Conservation (phyloP, 805 yeast species). For the Kregervanrija fluxuum region DNA sequence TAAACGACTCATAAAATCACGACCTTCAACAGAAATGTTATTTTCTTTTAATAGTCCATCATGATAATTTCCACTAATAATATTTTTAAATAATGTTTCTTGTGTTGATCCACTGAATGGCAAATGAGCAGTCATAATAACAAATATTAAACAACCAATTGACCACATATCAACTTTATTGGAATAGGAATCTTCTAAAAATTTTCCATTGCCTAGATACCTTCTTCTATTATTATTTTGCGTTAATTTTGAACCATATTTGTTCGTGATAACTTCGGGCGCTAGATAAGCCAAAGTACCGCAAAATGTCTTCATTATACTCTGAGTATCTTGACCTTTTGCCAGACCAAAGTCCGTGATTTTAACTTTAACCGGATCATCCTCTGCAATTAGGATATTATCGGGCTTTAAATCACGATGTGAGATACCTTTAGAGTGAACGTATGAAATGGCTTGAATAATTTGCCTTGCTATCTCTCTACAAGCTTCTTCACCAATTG, state of each 20-base stretch:
- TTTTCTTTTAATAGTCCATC: conserved; percentile 59
- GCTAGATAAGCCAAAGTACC: conserved; percentile 97
- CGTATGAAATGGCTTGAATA: conserved; percentile 75
- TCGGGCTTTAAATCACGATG: conserved; percentile 97
- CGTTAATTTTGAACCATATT: conserved; percentile 32
- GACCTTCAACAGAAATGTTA: conserved; percentile 59
- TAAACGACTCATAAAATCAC: conserved; percentile 62
- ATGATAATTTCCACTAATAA: conserved; percentile 72
- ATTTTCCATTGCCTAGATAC: conserved; percentile 28
- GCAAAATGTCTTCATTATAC: conserved; percentile 92
- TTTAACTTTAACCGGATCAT: conserved; percentile 86
- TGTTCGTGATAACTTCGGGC: conserved; percentile 76
- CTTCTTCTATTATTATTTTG: conserved; percentile 16
- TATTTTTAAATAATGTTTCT: conserved; percentile 71
- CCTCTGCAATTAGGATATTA: conserved; percentile 82
- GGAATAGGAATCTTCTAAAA: conserved; percentile 48
- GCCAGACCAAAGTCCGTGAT: conserved; percentile 97
- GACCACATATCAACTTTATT: conserved; percentile 97
- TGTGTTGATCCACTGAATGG: conserved; percentile 95
- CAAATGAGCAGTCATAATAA: conserved; percentile 82
- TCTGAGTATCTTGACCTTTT: conserved; percentile 74
- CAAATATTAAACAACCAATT: conserved; percentile 89
- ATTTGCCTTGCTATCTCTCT: conserved; percentile 83
- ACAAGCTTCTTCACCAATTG: conserved; percentile 86
- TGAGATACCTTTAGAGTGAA: conserved; percentile 85